These are phyloP conservation scores for Fusarium sp. DNA, from an alignment of 2,329 filamentous ascomycete genomes.

Conservation along the genomic window DNA sequence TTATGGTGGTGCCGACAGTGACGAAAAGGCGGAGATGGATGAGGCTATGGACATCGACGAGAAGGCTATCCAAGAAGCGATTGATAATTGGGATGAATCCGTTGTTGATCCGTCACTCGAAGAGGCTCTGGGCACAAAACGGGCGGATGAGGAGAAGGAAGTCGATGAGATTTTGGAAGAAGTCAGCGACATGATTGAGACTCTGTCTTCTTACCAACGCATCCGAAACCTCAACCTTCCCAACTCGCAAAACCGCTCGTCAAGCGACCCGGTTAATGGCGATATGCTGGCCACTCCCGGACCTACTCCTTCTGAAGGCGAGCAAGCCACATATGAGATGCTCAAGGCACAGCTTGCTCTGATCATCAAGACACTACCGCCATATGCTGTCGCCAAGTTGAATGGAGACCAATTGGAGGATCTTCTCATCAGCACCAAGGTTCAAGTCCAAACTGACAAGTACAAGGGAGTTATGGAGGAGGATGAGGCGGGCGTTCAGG, in stretches of 20 bases:
- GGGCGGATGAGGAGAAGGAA: constrained; percentile 71
- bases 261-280: constrained; percentile 70
- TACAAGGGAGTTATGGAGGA: constrained; percentile 86
- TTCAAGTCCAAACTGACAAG: constrained; percentile 77
- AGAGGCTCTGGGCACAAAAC: constrained; percentile 62
- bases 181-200: constrained; percentile 80
- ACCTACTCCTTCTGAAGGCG: constrained; percentile 73
- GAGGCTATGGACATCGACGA: constrained; percentile 60
- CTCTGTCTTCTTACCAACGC: constrained; percentile 80
- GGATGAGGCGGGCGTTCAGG: constrained; percentile 72
- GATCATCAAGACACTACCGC: constrained; percentile 80
- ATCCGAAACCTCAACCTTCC: constrained; percentile 78
- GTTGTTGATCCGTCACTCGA: constrained; percentile 68
- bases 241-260: constrained; percentile 69
- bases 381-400: constrained; percentile 86
- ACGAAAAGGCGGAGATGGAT: constrained; percentile 47
- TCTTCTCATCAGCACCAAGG: constrained; percentile 81
- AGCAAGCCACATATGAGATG: constrained; percentile 72
- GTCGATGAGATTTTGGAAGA: constrained; percentile 76
- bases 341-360: constrained; percentile 79
- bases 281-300: constrained; percentile 76
- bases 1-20: constrained; percentile 53
- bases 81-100: constrained; percentile 68
- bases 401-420: constrained; percentile 88
- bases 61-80: constrained; percentile 61